phyloP scores from a whole-genome alignment of 768 basidiomycete species.

The Baorangia bicolor region DNA sequence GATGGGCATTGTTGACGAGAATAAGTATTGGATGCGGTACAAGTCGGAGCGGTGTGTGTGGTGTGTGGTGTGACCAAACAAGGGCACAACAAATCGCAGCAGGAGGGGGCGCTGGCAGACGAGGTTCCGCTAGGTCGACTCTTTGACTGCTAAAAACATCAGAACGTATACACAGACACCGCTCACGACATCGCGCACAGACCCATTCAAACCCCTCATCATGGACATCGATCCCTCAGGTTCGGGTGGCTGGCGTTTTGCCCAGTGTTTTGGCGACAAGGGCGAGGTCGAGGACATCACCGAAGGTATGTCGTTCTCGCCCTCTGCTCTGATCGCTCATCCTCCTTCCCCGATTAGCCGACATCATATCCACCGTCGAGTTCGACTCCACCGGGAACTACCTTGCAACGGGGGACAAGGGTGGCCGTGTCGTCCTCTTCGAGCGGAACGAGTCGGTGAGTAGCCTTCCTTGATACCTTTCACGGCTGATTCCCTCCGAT shows the following conservation, averaged over 20 bases:
- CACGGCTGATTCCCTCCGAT: conserved; percentile 37
- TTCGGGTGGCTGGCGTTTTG: conserved; percentile 95
- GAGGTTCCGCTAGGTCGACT: conserved; percentile 16
- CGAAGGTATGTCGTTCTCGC: conserved; percentile 64
- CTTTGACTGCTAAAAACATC: conserved; percentile 13
- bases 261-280: conserved; percentile 99
- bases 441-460: conserved; percentile 96
- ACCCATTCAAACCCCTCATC: conserved; percentile 20
- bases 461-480: conserved; percentile 14
- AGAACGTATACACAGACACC: conserved; percentile 10
- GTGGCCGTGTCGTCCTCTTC: conserved; percentile 96
- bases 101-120: conserved; percentile 22
- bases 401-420: conserved; percentile 99
- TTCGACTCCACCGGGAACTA: conserved; percentile 99
- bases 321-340: conserved; percentile 15
- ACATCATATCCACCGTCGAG: conserved; percentile 99
- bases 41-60: conserved; percentile 22
- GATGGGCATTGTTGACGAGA: conserved; percentile 62
- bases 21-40: conserved; percentile 29
- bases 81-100: conserved; percentile 30
- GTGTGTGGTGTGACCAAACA: conserved; percentile 27
- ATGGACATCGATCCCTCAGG: conserved; percentile 86
- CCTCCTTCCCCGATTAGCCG: conserved; percentile 58
- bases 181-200: conserved; percentile 10
- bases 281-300: conserved; percentile 99